phyloP scores from a whole-genome alignment of 208 protist genomes.

The Leishmania aethiopica region DNA sequence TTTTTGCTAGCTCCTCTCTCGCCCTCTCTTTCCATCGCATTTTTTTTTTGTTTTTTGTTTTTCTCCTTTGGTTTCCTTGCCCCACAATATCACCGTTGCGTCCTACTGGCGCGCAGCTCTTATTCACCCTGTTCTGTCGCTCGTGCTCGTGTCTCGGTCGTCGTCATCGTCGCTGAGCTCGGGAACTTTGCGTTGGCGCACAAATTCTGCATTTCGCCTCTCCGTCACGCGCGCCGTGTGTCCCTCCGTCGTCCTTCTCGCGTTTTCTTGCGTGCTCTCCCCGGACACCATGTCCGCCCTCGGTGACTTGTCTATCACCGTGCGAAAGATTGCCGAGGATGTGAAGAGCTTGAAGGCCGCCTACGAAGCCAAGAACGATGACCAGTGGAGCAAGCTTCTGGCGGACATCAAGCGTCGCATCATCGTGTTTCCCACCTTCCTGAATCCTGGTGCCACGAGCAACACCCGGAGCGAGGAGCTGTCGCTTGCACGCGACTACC shows the following conservation, averaged over 20 bases:
- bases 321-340: constrained; percentile 76
- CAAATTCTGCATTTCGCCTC: background rate
- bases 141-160: background rate
- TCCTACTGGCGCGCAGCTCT: background rate
- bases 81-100: background rate
- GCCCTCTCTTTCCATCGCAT: background rate
- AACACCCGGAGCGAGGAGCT: constrained; percentile 81
- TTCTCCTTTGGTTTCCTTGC: background rate
- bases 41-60: too few relatives aligned
- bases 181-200: background rate
- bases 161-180: background rate
- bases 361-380: constrained; percentile 64
- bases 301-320: constrained; percentile 55
- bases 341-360: constrained; percentile 77
- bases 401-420: constrained; percentile 73
- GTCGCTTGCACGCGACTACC: constrained; percentile 77
- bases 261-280: background rate
- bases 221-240: too few relatives aligned
- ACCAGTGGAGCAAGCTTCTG: constrained; percentile 57
- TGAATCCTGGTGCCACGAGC: constrained; percentile 71
- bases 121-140: background rate
- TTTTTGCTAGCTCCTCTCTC: too few relatives aligned
- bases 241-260: background rate
- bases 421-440: constrained; percentile 89
- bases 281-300: constrained; percentile 19